phyloP scores from a whole-genome alignment of 139 green algal species.

The Chlamydomonas sphaeroides region DNA sequence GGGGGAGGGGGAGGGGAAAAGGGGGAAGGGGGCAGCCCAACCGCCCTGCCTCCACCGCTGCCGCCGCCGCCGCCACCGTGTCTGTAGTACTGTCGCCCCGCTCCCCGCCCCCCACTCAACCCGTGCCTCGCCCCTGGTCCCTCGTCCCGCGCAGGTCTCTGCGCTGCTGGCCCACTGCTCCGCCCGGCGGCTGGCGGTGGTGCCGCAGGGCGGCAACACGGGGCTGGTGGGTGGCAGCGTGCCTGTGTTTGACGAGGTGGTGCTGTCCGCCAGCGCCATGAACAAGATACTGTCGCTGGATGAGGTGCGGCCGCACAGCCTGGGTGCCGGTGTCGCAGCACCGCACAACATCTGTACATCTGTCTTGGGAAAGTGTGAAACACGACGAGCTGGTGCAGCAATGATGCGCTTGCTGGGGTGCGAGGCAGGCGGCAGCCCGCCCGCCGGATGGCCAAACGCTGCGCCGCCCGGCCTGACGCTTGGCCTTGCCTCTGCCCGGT shows the following conservation, averaged over 20 bases:
- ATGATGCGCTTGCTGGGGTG: too few species aligned
- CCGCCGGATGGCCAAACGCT: too few species aligned
- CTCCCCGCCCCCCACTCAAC: not conserved
- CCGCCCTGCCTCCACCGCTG: not conserved
- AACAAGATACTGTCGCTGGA: slow-evolving; percentile 54
- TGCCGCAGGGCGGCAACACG: slow-evolving; percentile 97
- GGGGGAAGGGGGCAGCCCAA: too few species aligned
- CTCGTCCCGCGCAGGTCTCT: slow-evolving; percentile 68
- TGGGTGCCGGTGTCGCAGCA: too few species aligned
- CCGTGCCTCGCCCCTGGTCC: not conserved
- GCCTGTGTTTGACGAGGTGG: slow-evolving; percentile 92
- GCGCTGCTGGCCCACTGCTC: slow-evolving; percentile 83
- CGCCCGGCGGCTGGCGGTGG: slow-evolving; percentile 80
- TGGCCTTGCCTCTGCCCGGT: too few species aligned
- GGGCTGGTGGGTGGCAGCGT: slow-evolving; percentile 93
- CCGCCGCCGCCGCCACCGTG: not conserved
- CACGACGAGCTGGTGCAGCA: too few species aligned
- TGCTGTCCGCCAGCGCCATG: slow-evolving; percentile 78
- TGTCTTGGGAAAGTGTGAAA: too few species aligned
- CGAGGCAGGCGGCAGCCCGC: not conserved
- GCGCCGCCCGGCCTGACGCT: too few species aligned
- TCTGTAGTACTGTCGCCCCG: too few species aligned
- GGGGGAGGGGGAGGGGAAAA: not conserved
- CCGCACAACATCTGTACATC: too few species aligned
- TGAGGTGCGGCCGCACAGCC: not conserved